Conservation (phyloP, 202 grass and related monocot genomes). For the Carex arenaria region DNA sequence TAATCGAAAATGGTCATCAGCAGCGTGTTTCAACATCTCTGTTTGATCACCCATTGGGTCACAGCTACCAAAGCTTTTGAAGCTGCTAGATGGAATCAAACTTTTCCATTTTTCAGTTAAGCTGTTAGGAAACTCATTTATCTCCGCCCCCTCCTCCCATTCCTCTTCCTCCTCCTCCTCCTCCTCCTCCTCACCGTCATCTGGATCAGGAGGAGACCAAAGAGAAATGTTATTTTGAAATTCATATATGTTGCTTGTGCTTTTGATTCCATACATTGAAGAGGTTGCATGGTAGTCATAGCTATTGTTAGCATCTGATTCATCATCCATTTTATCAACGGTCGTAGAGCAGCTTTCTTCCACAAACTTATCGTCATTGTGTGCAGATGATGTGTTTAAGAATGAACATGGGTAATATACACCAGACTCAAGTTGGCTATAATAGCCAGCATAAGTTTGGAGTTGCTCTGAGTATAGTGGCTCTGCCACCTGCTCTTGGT, state of each 20-base stretch:
- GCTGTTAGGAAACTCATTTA: not conserved
- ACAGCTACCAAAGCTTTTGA: slow-evolving; percentile 74
- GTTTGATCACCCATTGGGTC: slow-evolving; percentile 70
- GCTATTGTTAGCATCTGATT: slow-evolving; percentile 76
- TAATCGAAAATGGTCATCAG: slow-evolving; percentile 85
- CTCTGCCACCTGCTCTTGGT: slow-evolving; percentile 33
- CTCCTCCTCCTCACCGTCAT: slow-evolving; percentile 70
- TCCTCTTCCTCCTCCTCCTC: slow-evolving; percentile 32
- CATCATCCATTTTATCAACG: slow-evolving; percentile 68
- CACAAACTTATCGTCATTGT: slow-evolving; percentile 43
- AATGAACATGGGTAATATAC: slow-evolving; percentile 40
- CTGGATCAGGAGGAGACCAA: slow-evolving; percentile 89
- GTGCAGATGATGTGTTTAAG: slow-evolving; percentile 25
- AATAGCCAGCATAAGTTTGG: slow-evolving; percentile 30
- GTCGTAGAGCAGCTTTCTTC: slow-evolving; percentile 34
- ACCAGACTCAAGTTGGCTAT: slow-evolving; percentile 53
- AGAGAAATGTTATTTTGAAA: slow-evolving; percentile 73
- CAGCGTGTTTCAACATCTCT: slow-evolving; percentile 74
- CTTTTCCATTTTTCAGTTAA: slow-evolving; percentile 14
- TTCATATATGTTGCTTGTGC: slow-evolving; percentile 57
- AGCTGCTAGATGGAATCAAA: slow-evolving; percentile 8
- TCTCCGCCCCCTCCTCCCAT: not conserved
- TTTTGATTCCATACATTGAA: slow-evolving; percentile 76
- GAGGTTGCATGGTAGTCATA: slow-evolving; percentile 64
- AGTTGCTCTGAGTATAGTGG: slow-evolving; percentile 34